Evolutionary conservation across 2,329 filamentous ascomycete species (phyloP).

Genomic region (Colletotrichum horii): DNA sequence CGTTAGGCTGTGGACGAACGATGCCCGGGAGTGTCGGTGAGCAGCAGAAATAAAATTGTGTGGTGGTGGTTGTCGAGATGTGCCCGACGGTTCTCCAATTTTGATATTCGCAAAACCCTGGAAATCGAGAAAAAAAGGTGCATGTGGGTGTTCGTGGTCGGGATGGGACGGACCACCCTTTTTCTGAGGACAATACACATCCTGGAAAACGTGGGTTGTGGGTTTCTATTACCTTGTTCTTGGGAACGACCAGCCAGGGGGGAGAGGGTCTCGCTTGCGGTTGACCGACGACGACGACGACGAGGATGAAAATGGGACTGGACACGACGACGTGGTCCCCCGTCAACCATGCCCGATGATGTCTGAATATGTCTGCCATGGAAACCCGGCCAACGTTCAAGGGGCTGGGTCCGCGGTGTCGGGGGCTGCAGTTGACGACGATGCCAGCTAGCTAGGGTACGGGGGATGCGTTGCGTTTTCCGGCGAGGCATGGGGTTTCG

Average conservation of each 20-base stretch:
- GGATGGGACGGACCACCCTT: neutral
- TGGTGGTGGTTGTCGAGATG: neutral
- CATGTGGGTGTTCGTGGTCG: neutral
- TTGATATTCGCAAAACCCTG: neutral
- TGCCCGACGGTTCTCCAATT: neutral
- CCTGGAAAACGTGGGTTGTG: conserved; percentile 13
- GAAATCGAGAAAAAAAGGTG: neutral
- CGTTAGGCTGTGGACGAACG: neutral
- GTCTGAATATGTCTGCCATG: neutral
- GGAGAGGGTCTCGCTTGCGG: neutral
- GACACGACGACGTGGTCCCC: neutral
- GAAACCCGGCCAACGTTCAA: neutral
- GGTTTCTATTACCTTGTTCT: conserved; percentile 12
- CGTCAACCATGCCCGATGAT: neutral
- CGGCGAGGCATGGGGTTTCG: neutral
- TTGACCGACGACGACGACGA: neutral
- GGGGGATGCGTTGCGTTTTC: neutral
- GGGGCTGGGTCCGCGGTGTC: neutral
- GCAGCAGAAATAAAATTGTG: neutral
- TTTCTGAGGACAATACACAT: neutral
- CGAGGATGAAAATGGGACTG: neutral
- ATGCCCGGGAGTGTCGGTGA: neutral
- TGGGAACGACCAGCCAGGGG: neutral
- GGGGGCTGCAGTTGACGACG: neutral
- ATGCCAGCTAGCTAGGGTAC: neutral